These are phyloP conservation scores for Actinomucor elegans DNA, from an alignment of 371 early-diverging fungal genomes.

Conservation along the genomic window DNA sequence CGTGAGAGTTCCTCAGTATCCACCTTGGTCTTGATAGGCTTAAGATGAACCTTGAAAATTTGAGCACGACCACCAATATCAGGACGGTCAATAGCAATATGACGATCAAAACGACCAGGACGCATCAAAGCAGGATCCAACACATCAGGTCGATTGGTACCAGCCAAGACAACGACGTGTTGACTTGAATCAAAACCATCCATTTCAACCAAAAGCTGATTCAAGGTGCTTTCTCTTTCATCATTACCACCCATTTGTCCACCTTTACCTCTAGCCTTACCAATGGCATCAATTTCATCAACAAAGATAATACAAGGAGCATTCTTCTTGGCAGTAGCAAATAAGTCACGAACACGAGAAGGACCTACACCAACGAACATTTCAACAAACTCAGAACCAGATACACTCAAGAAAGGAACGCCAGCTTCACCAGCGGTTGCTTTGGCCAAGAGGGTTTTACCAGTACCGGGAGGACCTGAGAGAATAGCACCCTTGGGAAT, in stretches of 20 bases:
- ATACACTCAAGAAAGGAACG: conserved; percentile 96
- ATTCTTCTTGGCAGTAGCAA: conserved; percentile 95
- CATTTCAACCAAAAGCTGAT: conserved; percentile 99
- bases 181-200: conserved; percentile 93
- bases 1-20: conserved; percentile 76
- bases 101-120: conserved; percentile 99
- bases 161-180: conserved; percentile 93
- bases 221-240: conserved; percentile 96
- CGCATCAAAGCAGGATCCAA: conserved; percentile 91
- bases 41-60: conserved; percentile 95
- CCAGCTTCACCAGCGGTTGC: conserved; percentile 99
- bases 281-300: conserved; percentile 99
- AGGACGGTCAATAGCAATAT: conserved; percentile 94
- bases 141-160: conserved; percentile 93
- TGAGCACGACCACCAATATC: conserved; percentile 95
- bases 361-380: conserved; percentile 99
- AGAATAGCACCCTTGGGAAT: conserved; percentile 99
- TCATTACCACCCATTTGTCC: conserved; percentile 95
- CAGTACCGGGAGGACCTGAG: conserved; percentile 97
- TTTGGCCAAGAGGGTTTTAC: conserved; percentile 97
- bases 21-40: conserved; percentile 89
- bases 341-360: conserved; percentile 95
- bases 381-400: conserved; percentile 99
- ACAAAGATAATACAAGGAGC: conserved; percentile 99
- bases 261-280: conserved; percentile 94